phyloP scores from a whole-genome alignment of 805 yeast genomes.

The Kuraishia hungarica region DNA sequence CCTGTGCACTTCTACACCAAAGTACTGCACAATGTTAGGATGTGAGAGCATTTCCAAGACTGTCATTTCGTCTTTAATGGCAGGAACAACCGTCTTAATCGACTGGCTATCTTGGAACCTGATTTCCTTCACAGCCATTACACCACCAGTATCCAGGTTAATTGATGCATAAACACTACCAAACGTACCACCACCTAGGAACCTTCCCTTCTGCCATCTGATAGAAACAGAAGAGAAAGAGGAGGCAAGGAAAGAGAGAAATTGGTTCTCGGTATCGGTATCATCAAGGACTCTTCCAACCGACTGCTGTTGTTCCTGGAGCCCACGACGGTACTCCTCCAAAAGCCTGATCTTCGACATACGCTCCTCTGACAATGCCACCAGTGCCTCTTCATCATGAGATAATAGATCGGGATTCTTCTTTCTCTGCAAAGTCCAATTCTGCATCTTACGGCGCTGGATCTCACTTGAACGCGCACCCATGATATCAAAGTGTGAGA shows the following conservation, averaged over 20 bases:
- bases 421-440: slow-evolving; percentile 40
- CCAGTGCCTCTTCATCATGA: slow-evolving; percentile 43
- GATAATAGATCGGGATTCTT: slow-evolving; percentile 47
- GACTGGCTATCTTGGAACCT: slow-evolving; percentile 83
- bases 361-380: slow-evolving; percentile 59
- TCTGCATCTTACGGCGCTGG: slow-evolving; percentile 44
- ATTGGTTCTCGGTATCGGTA: slow-evolving; percentile 79
- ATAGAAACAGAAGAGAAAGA: slow-evolving; percentile 84
- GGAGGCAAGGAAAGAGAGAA: slow-evolving; percentile 77
- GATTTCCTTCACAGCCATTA: slow-evolving; percentile 95
- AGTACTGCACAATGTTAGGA: slow-evolving; percentile 94
- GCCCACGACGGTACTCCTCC: slow-evolving; percentile 45
- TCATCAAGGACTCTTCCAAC: slow-evolving; percentile 90
- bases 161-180: slow-evolving; percentile 91
- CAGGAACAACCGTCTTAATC: slow-evolving; percentile 74
- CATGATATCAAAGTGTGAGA: slow-evolving; percentile 96
- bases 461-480: slow-evolving; percentile 86
- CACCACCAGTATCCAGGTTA: slow-evolving; percentile 89
- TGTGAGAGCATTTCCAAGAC: slow-evolving; percentile 91
- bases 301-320: slow-evolving; percentile 34
- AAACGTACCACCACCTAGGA: slow-evolving; percentile 92
- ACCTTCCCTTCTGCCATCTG: slow-evolving; percentile 95
- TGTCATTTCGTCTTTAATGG: slow-evolving; percentile 93
- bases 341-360: slow-evolving; percentile 55
- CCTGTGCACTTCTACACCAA: slow-evolving; percentile 94